Conservation (phyloP, 345 rosid genomes). For the sweet orange (Citrus sinensis) region DNA sequence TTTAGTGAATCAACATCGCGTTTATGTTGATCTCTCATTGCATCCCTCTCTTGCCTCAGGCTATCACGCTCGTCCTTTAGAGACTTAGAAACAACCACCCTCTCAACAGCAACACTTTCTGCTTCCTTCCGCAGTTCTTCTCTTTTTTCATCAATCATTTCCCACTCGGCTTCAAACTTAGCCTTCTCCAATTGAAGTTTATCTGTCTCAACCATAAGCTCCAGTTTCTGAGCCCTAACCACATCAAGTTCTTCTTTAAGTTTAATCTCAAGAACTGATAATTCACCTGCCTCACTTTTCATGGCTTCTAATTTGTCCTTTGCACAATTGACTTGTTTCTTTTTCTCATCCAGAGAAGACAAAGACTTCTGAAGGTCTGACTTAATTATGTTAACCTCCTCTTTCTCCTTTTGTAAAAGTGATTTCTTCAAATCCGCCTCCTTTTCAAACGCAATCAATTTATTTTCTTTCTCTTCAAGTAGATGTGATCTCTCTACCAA, state of each 20-base stretch:
- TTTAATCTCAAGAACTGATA: conserved; percentile 69
- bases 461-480: conserved; percentile 63
- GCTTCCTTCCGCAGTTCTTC: conserved; percentile 68
- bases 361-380: conserved; percentile 61
- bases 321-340: conserved; percentile 59
- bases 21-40: conserved; percentile 61
- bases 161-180: conserved; percentile 92
- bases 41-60: conserved; percentile 68
- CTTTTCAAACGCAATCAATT: conserved; percentile 42
- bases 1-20: conserved; percentile 58
- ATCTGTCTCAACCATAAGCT: conserved; percentile 75
- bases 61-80: conserved; percentile 80
- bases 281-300: conserved; percentile 72
- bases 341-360: conserved; percentile 61
- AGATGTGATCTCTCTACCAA: conserved; percentile 41
- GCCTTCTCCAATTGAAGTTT: conserved; percentile 70
- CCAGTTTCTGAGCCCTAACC: conserved; percentile 75
- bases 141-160: conserved; percentile 86
- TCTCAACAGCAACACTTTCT: conserved; percentile 53
- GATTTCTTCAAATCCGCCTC: conserved; percentile 43
- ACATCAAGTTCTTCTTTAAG: conserved; percentile 93
- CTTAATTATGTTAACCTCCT: conserved; percentile 51
- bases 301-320: conserved; percentile 67
- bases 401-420: conserved; percentile 56
- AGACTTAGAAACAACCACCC: conserved; percentile 56